phyloP scores from a whole-genome alignment of 2,329 filamentous ascomycete species.

The Neonectria coccinea region DNA sequence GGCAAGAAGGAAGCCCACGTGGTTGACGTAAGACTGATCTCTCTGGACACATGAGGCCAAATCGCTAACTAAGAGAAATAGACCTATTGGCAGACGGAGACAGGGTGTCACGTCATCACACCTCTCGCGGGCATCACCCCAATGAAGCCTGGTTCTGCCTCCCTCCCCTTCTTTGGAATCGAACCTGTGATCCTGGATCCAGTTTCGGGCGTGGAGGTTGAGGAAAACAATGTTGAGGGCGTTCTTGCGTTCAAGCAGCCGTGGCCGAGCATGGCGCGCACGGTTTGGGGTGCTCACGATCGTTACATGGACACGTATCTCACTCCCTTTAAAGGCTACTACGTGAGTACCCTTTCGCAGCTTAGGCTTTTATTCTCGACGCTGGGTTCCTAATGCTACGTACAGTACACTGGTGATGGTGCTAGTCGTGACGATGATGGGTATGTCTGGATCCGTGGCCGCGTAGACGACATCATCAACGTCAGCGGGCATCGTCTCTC shows the following conservation, averaged over 20 bases:
- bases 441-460: conserved; percentile 98
- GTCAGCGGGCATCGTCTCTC: conserved; percentile 93
- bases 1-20: conserved; percentile 90
- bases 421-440: conserved; percentile 93
- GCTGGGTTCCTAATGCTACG: neutral
- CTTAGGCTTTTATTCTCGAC: fast-evolving
- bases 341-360: conserved; percentile 69
- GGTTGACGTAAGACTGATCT: conserved; percentile 75
- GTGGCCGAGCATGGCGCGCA: conserved; percentile 96
- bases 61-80: conserved; percentile 58
- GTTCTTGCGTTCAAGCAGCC: conserved; percentile 93
- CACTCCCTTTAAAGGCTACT: conserved; percentile 94
- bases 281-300: conserved; percentile 95
- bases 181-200: conserved; percentile 95
- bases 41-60: fast-evolving
- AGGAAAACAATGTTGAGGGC: conserved; percentile 92
- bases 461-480: conserved; percentile 96
- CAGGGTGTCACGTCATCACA: conserved; percentile 91
- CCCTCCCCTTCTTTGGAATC: conserved; percentile 96
- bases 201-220: conserved; percentile 87
- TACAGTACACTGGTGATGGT: conserved; percentile 85
- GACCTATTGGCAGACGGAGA: conserved; percentile 99
- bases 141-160: conserved; percentile 92
- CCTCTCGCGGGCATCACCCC: conserved; percentile 90
- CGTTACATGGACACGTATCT: conserved; percentile 97